A percentile compares a stretch with the other conserved stretches of the same genome.
phyloP scores from a whole-genome alignment of 352 stramenopile species.

The Poterioochromonas sp. region DNA sequence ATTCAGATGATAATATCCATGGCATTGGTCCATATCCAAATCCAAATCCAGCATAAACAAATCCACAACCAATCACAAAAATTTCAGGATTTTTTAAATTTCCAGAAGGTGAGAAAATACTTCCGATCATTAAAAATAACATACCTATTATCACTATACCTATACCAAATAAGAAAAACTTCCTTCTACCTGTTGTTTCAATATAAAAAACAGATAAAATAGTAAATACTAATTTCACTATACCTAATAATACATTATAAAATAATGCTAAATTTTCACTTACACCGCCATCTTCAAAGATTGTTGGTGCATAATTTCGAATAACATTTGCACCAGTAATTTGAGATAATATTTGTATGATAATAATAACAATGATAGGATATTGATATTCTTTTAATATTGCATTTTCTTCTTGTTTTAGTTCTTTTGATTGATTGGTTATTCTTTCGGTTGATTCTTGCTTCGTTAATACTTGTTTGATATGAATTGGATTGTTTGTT shows the following conservation, averaged over 20 bases:
- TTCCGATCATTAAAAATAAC: background rate
- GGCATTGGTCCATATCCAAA: conserved; percentile 2
- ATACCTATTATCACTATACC: background rate
- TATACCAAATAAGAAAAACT: background rate
- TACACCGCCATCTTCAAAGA: background rate
- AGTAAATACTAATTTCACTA: background rate
- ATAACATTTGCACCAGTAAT: background rate
- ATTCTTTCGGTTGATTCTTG: background rate
- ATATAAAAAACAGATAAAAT: conserved; percentile 1
- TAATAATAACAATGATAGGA: background rate
- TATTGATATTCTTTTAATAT: background rate
- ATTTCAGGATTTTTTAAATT: background rate
- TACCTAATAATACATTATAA: background rate
- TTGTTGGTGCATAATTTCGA: conserved; percentile 15
- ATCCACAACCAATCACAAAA: background rate
- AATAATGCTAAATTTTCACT: background rate
- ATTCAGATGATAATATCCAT: conserved; percentile 17
- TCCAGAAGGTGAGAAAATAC: background rate
- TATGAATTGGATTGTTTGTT: background rate
- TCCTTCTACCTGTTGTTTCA: background rate
- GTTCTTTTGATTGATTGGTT: background rate
- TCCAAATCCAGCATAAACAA: background rate
- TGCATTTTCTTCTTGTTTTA: background rate
- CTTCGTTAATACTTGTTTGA: background rate
- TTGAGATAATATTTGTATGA: background rate